Evolutionary conservation across 768 basidiomycete genomes (phyloP), one percentile per base, ranked within the genome.

Genomic region (Serendipita sp.): DNA sequence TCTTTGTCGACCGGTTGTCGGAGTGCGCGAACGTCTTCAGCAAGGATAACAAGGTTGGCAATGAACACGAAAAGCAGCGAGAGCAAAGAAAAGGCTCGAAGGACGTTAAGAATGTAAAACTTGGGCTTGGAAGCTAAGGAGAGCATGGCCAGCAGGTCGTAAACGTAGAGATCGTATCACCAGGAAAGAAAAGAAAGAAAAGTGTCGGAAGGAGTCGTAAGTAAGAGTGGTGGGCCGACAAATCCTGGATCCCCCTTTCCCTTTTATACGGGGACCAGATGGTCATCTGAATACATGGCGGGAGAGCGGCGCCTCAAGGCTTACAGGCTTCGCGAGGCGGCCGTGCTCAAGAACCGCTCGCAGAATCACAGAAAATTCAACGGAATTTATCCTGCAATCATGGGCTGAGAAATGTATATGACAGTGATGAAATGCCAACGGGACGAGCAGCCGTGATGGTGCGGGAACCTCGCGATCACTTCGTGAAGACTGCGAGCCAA

Each of bases 11-110:
- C 56, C 16, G 24, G 18, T 51, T 51, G 18, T 24, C 56, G 56
- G 28, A 60, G 28, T 28, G 56, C 56, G 10, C 35, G 56, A 37
- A 60, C 56, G n/a, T 60, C 56, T 30, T 60, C 28, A 10, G 56
- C 56, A 24, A 60, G 18, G 28, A 60, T 60, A 32, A 60, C 56
- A 8, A 60, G 24, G 34, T 60, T 60, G 4, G 56, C 56, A 37
- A 60, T 34, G 56, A 60, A 32, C 11, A 60, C 56, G 37, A 60
- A 60, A 35, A 60, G 56, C 16, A 60, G 56, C 28, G 56, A 60
- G 30, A 60, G 28, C 56, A 60, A n/a, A n/a, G 56, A 60, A 60
- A 60, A 60, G 28, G 30, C 56, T 10, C 56, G 56, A 28, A 60
- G 34, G 28, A 35, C 56, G 37, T 60, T 60, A 30, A 60, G 56